Evolutionary conservation across 1,284 basidiomycete species (phyloP).

Genomic region (Polyporus tsugae): DNA sequence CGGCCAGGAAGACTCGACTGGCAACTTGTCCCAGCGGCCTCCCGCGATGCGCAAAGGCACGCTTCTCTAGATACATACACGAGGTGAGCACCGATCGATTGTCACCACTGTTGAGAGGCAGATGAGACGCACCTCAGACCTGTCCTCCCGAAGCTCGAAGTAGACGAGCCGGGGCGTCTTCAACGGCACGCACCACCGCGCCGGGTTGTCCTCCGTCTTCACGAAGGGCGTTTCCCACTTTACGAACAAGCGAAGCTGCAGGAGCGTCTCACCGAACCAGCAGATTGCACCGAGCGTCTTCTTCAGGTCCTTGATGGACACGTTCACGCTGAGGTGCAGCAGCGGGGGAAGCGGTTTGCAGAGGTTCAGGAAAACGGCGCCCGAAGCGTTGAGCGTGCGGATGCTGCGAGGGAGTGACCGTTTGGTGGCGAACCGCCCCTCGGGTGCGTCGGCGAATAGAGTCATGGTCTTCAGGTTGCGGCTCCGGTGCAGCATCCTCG

Average conservation of each 20-base stretch:
- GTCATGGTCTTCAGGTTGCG: neutral
- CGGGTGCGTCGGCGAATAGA: neutral
- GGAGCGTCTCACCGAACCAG: neutral
- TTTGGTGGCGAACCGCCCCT: neutral
- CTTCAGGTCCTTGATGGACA: neutral
- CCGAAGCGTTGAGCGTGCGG: neutral
- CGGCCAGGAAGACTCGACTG: neutral
- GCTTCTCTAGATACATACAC: neutral
- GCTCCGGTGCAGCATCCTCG: neutral
- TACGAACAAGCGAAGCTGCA: neutral
- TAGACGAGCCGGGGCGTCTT: constrained; percentile 4
- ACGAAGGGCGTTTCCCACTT: neutral
- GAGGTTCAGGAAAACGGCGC: neutral
- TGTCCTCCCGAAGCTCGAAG: constrained; percentile 9
- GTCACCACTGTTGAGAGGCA: neutral
- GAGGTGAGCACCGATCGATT: neutral
- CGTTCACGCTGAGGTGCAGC: constrained; percentile 6
- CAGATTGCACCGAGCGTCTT: neutral
- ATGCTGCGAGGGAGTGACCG: neutral
- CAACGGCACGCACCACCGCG: neutral
- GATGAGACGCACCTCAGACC: neutral
- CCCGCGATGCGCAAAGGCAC: neutral
- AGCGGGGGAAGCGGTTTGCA: neutral
- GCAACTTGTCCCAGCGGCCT: neutral
- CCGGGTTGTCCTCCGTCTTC: neutral